A percentile compares a stretch with the other conserved stretches of the same genome.
Evolutionary conservation across 306 rosid species (phyloP).

Genomic region (Lathyrus aphaca): DNA sequence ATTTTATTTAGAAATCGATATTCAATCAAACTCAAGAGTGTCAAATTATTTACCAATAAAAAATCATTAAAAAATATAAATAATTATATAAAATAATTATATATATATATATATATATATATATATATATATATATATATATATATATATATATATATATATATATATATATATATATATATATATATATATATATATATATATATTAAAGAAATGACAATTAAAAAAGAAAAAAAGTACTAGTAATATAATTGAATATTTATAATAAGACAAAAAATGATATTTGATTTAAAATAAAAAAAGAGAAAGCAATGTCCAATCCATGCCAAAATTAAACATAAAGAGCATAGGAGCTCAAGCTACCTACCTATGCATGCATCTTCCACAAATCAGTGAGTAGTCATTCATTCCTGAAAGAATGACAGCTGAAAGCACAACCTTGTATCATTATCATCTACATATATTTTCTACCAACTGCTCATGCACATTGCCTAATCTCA

Average conservation of each 20-base stretch:
- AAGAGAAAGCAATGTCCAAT: slow-evolving; percentile 30
- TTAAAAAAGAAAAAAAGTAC: too few relatives aligned
- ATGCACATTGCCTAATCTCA: slow-evolving; percentile 15
- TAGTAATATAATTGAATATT: neutral
- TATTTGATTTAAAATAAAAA: neutral
- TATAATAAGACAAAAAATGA: neutral
- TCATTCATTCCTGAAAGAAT: slow-evolving; percentile 42
- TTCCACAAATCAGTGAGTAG: slow-evolving; percentile 42
- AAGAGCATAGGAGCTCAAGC: slow-evolving; percentile 41
- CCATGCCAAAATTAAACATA: slow-evolving; percentile 14
- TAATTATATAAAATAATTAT: too few relatives aligned
- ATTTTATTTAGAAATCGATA: too few relatives aligned
- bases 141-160: too few relatives aligned
- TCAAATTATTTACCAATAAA: too few relatives aligned
- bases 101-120: too few relatives aligned
- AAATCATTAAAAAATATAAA: too few relatives aligned
- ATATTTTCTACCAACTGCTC: slow-evolving; percentile 21
- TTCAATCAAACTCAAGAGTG: too few relatives aligned
- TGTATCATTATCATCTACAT: slow-evolving; percentile 34
- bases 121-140: too few relatives aligned
- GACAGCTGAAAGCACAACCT: slow-evolving; percentile 50
- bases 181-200: too few relatives aligned
- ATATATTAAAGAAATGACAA: too few relatives aligned
- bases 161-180: too few relatives aligned
- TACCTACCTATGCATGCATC: slow-evolving; percentile 40